Conservation (phyloP, 2,329 filamentous ascomycete genomes). For the Triangularia verruculosa region DNA sequence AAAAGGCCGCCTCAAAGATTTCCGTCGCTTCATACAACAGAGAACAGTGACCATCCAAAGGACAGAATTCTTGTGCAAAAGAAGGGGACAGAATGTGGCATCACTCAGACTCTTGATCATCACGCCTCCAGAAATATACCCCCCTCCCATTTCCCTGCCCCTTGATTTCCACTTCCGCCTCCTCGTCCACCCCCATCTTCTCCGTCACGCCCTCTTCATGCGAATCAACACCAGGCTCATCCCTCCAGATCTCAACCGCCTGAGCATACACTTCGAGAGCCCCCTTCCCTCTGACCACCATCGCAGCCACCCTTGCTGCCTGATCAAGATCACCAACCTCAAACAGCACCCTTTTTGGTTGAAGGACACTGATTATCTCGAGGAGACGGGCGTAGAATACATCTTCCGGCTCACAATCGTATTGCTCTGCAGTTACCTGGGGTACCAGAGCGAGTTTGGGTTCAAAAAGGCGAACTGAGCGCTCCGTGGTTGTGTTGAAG, state of each 20-base stretch:
- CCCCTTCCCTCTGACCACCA: slow-evolving; percentile 35
- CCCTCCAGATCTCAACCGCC: slow-evolving; percentile 67
- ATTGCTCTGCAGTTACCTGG: not conserved
- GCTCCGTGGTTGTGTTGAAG: slow-evolving; percentile 61
- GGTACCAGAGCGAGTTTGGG: slow-evolving; percentile 76
- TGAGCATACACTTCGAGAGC: slow-evolving; percentile 19
- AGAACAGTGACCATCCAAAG: too few relatives aligned
- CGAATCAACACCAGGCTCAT: slow-evolving; percentile 38
- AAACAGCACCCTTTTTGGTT: slow-evolving; percentile 58
- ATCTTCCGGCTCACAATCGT: slow-evolving; percentile 38
- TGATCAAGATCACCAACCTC: slow-evolving; percentile 71
- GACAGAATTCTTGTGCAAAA: too few relatives aligned
- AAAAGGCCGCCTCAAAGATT: too few relatives aligned
- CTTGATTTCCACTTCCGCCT: slow-evolving; percentile 36
- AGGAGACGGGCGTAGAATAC: slow-evolving; percentile 68
- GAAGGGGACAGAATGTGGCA: not conserved
- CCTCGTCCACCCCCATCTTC: slow-evolving; percentile 22
- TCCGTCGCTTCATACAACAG: too few relatives aligned
- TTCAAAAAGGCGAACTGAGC: slow-evolving; percentile 79
- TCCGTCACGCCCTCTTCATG: slow-evolving; percentile 20
- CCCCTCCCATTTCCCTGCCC: slow-evolving; percentile 49
- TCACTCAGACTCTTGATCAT: not conserved
- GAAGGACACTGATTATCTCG: slow-evolving; percentile 46
- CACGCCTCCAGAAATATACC: slow-evolving; percentile 32
- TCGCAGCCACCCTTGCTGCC: slow-evolving; percentile 58